Base-by-base conservation (phyloP, 257 asterid species). In the Solanum sejunctum region DNA sequence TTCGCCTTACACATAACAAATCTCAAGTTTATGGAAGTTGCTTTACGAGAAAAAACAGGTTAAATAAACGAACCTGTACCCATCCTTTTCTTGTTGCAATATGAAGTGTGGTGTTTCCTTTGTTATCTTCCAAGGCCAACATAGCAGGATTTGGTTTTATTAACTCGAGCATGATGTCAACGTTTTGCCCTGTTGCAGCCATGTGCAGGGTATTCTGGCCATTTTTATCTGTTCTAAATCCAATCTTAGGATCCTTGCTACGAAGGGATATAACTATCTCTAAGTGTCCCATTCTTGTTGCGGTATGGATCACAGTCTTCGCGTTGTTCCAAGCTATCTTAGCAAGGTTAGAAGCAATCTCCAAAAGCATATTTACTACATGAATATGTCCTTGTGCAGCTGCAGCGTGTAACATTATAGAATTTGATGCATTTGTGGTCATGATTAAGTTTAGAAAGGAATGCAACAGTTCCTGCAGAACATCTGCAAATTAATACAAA, bases 201-300 rank as follows among this genome's bases (percentile, higher is more conserved):
- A 97, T 95, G 88, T 95, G 98, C 82, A 97, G 82, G 10, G 99
- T 97, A 3, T 97, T 93, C 86, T 97, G 99, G 61, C 97, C 98
- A 89, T 97, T 97, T 23, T 95, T 90, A 84, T 97, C 98, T 4
- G 93, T 88, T 91, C 97, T 91, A 63, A 92, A 95, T 21, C 98
- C 97, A 52, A 92, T 91, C 80, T 89, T 91, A 5, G 95, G 91
- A 84, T 95, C 98, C 87, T 94, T 95, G 45, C 86, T 85, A 23
- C 92, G 80, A 80, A 96, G 90, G 52, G 96, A 92, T 88, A 86
- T 95, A 84, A 96, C 94, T 49, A 95, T 97, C 87, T 93, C 98
- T 92, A 95, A 88, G 91, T 92, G 94, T 63, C 98, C 98, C 98
- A 96, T 93, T 87, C 99, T 93, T 11, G 98, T 98, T 1, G 97